phyloP scores from a whole-genome alignment of 1,284 basidiomycete genomes.

The Calocybe gambosa region DNA sequence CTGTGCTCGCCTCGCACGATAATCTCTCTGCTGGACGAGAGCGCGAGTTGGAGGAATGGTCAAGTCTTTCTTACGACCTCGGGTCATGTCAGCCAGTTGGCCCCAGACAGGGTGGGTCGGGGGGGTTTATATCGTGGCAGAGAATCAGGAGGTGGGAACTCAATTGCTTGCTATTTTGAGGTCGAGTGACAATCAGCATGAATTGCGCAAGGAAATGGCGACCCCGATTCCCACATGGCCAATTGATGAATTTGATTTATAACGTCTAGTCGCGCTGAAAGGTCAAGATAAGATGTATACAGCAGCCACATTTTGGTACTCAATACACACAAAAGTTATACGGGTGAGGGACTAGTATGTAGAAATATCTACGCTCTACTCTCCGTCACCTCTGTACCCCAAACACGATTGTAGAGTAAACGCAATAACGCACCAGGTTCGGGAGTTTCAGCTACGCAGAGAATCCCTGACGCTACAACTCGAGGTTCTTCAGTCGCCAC shows the following conservation, averaged over 20 bases:
- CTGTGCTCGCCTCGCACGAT: slow-evolving; percentile 53
- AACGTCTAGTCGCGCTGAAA: slow-evolving; percentile 13
- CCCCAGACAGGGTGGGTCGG: slow-evolving; percentile 12
- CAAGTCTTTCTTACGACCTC: slow-evolving; percentile 59
- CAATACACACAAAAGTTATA: no score
- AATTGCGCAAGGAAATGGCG: slow-evolving; percentile 20
- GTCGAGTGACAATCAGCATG: slow-evolving; percentile 18
- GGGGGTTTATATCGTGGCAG: slow-evolving; percentile 9
- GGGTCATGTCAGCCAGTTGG: slow-evolving; percentile 37
- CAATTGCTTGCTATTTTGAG: slow-evolving; percentile 5
- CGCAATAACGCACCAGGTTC: slow-evolving; percentile 44
- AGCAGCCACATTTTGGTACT: no score
- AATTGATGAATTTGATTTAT: slow-evolving; percentile 17
- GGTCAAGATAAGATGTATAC: slow-evolving; percentile 3
- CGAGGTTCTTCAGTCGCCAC: slow-evolving; percentile 38
- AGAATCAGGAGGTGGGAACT: slow-evolving; percentile 10
- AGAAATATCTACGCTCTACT: not conserved
- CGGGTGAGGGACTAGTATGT: no score
- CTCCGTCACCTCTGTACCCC: slow-evolving; percentile 36
- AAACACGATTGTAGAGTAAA: slow-evolving; percentile 48
- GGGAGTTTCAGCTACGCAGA: slow-evolving; percentile 51
- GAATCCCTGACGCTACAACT: slow-evolving; percentile 32
- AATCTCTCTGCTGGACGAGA: slow-evolving; percentile 54
- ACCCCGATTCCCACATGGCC: slow-evolving; percentile 18
- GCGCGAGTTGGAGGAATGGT: slow-evolving; percentile 45